Evolutionary conservation across 108 stramenopile species (phyloP), one percentile per base, ranked within the genome.

Genomic region (Nannochloropsis gaditana): DNA sequence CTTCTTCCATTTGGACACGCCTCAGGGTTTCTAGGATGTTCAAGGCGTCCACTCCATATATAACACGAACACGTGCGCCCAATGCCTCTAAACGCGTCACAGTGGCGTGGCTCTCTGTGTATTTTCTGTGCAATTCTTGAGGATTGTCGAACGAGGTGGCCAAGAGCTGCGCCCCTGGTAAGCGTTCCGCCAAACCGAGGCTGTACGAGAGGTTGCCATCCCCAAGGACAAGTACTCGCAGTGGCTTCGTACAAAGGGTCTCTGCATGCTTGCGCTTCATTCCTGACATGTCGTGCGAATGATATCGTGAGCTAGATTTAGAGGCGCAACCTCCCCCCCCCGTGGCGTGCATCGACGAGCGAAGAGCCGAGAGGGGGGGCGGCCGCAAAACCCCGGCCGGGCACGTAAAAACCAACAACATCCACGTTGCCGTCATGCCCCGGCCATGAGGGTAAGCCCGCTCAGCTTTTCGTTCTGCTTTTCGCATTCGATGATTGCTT

Each of bases 141-240:
- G 59, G n/a, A n/a, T 73, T n/a, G 59, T 73, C 59, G 59, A n/a
- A 73, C 59, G 59, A 73, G 59, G 59, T 73, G 1, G 59, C 59
- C 59, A 73, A n/a, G 19, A 73, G 5, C 59, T 73, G 59, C 59
- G 59, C 59, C 15, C 59, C 59, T n/a, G 59, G 15, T n/a, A 73
- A 8, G 59, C 59, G 59, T 73, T 73, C 59, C 19, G 87, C 87
- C 80, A 87, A 44, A n/a, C 83, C 87, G 11, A 87, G 43, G 21
- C 83, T 84, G 84, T 84, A 87, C 42, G 87, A 87, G 45, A 87
- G 84, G 81, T 87, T 87, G 5, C 87, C 87, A 43, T 87, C 87
- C 42, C 87, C 87, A 11, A 87, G 87, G 41, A 47, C 84, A 11
- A 87, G 79, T 43, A 87, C 59, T n/a, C n/a, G 15, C 2, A 73